A percentile compares a stretch with the other conserved stretches of the same genome.
These are phyloP conservation scores for Blastomyces gilchristii DNA, from an alignment of 2,329 filamentous ascomycete species.

Conservation along the genomic window DNA sequence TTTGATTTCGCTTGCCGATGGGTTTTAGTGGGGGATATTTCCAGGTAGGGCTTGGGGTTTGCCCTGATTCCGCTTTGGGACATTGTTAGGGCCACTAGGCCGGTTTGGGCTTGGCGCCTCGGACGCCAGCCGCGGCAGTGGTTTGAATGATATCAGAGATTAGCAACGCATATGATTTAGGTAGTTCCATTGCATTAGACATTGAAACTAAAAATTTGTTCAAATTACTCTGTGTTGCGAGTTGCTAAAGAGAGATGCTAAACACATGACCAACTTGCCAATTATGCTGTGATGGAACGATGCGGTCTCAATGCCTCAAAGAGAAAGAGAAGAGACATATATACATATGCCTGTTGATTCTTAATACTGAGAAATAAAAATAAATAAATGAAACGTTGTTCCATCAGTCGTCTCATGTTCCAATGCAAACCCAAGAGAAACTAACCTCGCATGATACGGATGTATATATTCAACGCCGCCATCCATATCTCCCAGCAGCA, in stretches of 20 bases:
- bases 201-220: background rate
- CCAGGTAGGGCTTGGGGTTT: slow-evolving; percentile 31
- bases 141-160: background rate
- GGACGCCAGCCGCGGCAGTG: background rate
- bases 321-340: background rate
- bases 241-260: background rate
- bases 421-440: background rate
- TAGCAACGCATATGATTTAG: background rate
- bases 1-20: slow-evolving; percentile 14
- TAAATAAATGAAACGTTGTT: background rate
- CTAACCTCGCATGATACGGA: background rate
- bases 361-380: background rate
- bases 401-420: background rate
- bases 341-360: background rate
- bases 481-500: background rate
- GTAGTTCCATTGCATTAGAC: background rate
- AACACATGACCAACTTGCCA: background rate
- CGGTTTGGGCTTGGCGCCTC: slow-evolving; percentile 12
- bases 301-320: background rate
- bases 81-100: slow-evolving; percentile 17
- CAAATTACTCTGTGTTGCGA: background rate
- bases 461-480: background rate
- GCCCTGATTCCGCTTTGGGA: slow-evolving; percentile 27
- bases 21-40: slow-evolving; percentile 33
- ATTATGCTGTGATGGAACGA: background rate